Base-by-base conservation (phyloP, 768 basidiomycete species). In the Mycena galopus region DNA sequence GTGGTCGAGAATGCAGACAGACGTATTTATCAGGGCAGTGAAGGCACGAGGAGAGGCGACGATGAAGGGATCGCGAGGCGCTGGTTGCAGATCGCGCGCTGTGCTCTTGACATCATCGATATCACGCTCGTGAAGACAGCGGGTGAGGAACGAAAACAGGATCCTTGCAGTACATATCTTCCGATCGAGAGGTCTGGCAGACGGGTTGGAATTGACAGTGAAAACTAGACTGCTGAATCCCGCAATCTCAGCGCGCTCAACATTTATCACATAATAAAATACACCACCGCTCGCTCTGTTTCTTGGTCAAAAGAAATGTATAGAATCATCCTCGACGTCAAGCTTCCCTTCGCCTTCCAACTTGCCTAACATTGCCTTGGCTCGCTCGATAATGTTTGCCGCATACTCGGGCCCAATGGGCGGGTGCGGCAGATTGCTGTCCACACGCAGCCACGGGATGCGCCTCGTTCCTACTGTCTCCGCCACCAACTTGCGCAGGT, bases 61-160 rank as follows among this genome's bases (percentile, higher is more conserved):
- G 80, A 82, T 0, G 82, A 84, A 23, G 83, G 86, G n/a, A n/a
- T n/a, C n/a, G n/a, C n/a, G n/a, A n/a, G n/a, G 69, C 86, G 96
- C 16, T 97, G 94, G 95, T 89, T 89, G 55, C 86, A 97, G 51
- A 85, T 95, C 37, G 85, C 89, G 7, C 90, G 96, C 66, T 88
- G 90, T 62, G 92, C 89, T 0, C 88, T 94, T 29, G 89, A 89
- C 33, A 82, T 98, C 70, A 88, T 90, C 10, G 87, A 86, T 55
- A 80, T 86, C 57, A 93, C 97, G 14, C n/a, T n/a, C n/a, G n/a
- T n/a, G n/a, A n/a, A n/a, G n/a, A n/a, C n/a, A n/a, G n/a, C n/a
- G n/a, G n/a, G n/a, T n/a, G n/a, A n/a, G n/a, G n/a, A n/a, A n/a
- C n/a, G n/a, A n/a, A n/a, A n/a, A n/a, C n/a, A n/a, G n/a, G n/a